These are phyloP conservation scores for Juglanconis oblonga DNA, from an alignment of 2,329 filamentous ascomycete species.

Conservation along the genomic window DNA sequence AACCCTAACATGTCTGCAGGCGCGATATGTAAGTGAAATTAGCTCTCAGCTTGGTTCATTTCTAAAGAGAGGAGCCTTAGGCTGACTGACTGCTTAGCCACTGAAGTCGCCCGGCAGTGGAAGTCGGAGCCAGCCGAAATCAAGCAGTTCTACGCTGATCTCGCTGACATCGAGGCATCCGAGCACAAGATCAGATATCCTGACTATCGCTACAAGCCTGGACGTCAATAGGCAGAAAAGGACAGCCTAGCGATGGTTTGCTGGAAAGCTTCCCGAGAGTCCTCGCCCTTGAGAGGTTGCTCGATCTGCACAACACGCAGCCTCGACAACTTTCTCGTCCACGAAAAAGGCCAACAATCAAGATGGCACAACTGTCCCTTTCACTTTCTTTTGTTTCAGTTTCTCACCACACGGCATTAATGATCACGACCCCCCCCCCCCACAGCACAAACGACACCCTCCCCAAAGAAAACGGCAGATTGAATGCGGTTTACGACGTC, in stretches of 20 bases:
- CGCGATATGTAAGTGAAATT: conserved; percentile 6
- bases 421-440: no score
- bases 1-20: background rate
- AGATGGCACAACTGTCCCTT: background rate
- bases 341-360: no score
- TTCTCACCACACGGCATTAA: no score
- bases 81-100: background rate
- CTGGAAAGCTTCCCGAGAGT: no score
- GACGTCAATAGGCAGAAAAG: no score
- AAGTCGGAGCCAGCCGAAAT: background rate
- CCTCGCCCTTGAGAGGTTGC: no score
- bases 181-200: conserved; percentile 8
- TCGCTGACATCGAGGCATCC: background rate
- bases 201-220: conserved; percentile 9
- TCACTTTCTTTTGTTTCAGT: background rate
- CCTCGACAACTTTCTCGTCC: no score
- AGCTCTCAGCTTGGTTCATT: no score
- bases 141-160: background rate
- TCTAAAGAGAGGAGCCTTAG: background rate
- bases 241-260: no score
- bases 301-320: no score
- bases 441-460: background rate
- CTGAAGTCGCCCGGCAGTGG: conserved; percentile 9
- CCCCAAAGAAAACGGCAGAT: background rate
- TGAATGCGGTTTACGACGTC: background rate